Evolutionary conservation across 2,329 filamentous ascomycete species (phyloP).

Genomic region (Lomentospora prolificans): DNA sequence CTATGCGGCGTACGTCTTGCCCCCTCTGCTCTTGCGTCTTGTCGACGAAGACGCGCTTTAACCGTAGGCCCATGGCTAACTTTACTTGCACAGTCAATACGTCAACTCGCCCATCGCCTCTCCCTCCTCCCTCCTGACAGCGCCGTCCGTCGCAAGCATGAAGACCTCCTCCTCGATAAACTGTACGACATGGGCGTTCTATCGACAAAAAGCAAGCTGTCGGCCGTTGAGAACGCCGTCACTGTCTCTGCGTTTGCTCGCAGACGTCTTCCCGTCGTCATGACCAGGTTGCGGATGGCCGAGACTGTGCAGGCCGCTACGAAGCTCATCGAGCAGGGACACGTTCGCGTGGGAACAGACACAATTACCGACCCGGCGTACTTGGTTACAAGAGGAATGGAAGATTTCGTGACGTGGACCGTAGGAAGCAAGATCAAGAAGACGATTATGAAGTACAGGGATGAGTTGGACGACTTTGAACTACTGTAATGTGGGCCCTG

Average conservation of each 20-base stretch:
- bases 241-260: slow-evolving; percentile 86
- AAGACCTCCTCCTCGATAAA: slow-evolving; percentile 81
- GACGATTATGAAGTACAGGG: slow-evolving; percentile 88
- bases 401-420: slow-evolving; percentile 95
- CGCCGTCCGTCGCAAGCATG: slow-evolving; percentile 70
- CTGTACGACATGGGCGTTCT: slow-evolving; percentile 87
- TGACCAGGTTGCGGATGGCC: slow-evolving; percentile 85
- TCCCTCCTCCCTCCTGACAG: slow-evolving; percentile 73
- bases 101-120: slow-evolving; percentile 82
- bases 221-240: slow-evolving; percentile 76
- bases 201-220: slow-evolving; percentile 64
- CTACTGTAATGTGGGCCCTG: slow-evolving; percentile 50
- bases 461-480: slow-evolving; percentile 94
- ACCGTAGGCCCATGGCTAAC: no score
- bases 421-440: slow-evolving; percentile 95
- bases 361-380: slow-evolving; percentile 85
- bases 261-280: slow-evolving; percentile 75
- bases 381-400: slow-evolving; percentile 77
- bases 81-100: slow-evolving; percentile 31
- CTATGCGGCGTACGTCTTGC: slow-evolving; percentile 53
- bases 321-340: slow-evolving; percentile 87
- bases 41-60: no score
- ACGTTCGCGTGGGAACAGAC: slow-evolving; percentile 84
- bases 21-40: no score
- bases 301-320: slow-evolving; percentile 78